Evolutionary conservation across 2,329 filamentous ascomycete species (phyloP).

Genomic region (Thielaviopsis euricoi): DNA sequence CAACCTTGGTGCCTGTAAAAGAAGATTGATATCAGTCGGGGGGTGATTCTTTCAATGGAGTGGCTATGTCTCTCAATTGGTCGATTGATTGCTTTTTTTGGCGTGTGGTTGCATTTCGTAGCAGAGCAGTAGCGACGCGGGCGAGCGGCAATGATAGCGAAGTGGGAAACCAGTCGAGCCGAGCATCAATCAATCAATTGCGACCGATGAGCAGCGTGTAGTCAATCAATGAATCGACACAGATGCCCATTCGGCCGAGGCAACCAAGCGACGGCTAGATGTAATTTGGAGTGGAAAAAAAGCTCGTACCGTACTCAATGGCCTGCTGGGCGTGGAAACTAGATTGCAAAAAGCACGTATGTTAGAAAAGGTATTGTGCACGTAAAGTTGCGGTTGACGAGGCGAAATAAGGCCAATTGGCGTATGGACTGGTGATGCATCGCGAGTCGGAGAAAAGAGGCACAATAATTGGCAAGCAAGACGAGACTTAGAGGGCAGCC

Average conservation of each 20-base stretch:
- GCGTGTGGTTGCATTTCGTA: background rate
- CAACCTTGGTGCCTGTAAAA: conserved; percentile 75
- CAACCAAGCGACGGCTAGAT: background rate
- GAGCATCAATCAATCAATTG: background rate
- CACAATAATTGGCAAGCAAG: background rate
- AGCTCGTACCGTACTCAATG: conserved; percentile 78
- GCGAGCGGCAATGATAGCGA: background rate
- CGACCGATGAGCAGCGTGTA: background rate
- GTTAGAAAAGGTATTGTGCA: conserved; percentile 2
- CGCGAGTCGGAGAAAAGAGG: background rate
- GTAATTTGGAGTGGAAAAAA: background rate
- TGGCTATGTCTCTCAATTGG: background rate
- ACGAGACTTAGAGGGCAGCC: background rate
- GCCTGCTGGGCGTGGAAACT: conserved; percentile 97
- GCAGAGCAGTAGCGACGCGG: background rate
- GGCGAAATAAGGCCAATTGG: background rate
- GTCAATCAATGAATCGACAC: background rate
- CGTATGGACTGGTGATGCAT: background rate
- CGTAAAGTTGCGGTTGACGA: background rate
- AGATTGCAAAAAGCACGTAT: conserved; percentile 4
- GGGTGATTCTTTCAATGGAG: background rate
- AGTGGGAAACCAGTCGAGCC: background rate
- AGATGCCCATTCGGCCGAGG: conserved; percentile 1
- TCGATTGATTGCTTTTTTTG: too few species aligned
- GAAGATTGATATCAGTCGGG: conserved; percentile 5